Evolutionary conservation across 2,329 filamentous ascomycete genomes (phyloP).

Genomic region (Alternaria sp.): DNA sequence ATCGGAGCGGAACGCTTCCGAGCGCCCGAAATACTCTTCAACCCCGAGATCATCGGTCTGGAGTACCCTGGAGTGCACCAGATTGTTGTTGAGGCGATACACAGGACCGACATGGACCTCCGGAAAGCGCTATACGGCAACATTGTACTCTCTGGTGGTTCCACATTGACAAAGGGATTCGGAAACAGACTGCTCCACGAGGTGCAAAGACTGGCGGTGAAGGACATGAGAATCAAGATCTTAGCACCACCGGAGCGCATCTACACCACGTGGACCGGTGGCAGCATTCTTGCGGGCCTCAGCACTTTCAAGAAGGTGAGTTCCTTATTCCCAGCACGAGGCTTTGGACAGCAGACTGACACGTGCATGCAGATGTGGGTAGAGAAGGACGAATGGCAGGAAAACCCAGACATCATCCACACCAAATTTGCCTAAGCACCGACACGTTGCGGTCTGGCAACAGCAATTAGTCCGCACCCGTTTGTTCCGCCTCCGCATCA

Average conservation of each 20-base stretch:
- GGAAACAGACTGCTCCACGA: conserved; percentile 91
- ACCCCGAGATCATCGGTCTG: conserved; percentile 94
- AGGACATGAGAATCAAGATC: conserved; percentile 99
- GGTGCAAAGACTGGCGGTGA: conserved; percentile 91
- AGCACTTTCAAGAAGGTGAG: conserved; percentile 97
- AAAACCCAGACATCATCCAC: conserved; percentile 98
- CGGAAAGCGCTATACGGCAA: conserved; percentile 94
- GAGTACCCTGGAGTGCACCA: conserved; percentile 98
- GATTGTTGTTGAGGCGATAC: conserved; percentile 96
- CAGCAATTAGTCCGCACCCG: conserved; percentile 36
- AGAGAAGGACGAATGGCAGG: conserved; percentile 99
- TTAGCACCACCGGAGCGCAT: conserved; percentile 97
- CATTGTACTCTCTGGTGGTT: conserved; percentile 95
- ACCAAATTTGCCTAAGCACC: conserved; percentile 82
- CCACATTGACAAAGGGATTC: conserved; percentile 95
- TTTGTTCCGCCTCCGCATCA: conserved; percentile 43
- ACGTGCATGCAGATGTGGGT: conserved; percentile 86
- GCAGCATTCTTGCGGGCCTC: conserved; percentile 93
- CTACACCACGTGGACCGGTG: conserved; percentile 99
- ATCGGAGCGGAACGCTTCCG: conserved; percentile 94
- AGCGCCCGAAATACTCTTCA: conserved; percentile 96
- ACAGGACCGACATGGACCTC: conserved; percentile 92
- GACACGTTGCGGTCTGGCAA: conserved; percentile 42
- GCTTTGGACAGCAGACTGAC: conserved; percentile 36
- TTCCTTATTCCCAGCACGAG: conserved; percentile 18